A percentile compares a stretch with the other conserved stretches of the same genome.
phyloP scores from a whole-genome alignment of 2,329 filamentous ascomycete species.

The Corynespora cassiicola region DNA sequence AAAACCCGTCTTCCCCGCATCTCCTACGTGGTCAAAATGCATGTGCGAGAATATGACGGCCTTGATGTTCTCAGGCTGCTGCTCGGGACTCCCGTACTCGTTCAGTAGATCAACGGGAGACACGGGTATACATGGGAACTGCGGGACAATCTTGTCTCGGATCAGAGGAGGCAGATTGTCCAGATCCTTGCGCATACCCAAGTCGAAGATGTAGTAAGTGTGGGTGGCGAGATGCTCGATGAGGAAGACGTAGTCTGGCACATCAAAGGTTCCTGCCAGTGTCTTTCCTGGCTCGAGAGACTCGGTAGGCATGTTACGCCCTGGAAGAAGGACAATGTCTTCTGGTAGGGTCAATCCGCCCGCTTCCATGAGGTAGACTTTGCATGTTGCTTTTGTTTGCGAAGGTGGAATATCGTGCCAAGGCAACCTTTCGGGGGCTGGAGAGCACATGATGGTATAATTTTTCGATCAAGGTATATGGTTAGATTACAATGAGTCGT shows the following conservation, averaged over 20 bases:
- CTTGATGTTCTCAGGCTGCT: slow-evolving; percentile 47
- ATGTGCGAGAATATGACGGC: slow-evolving; percentile 48
- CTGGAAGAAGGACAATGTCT: slow-evolving; percentile 53
- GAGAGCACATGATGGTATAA: too few relatives aligned
- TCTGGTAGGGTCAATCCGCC: slow-evolving; percentile 54
- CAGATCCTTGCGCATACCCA: slow-evolving; percentile 58
- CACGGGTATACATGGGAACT: slow-evolving; percentile 43
- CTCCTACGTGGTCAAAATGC: slow-evolving; percentile 51
- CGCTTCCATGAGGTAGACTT: slow-evolving; percentile 42
- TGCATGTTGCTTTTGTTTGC: slow-evolving; percentile 27
- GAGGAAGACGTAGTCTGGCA: slow-evolving; percentile 40
- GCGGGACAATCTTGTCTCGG: slow-evolving; percentile 49
- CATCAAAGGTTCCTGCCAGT: too few relatives aligned
- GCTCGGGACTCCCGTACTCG: slow-evolving; percentile 31
- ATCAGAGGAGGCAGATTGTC: slow-evolving; percentile 47
- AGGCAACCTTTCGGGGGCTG: too few relatives aligned
- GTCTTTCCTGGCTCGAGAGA: slow-evolving; percentile 48
- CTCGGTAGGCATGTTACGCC: slow-evolving; percentile 48
- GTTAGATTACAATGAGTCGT: too few relatives aligned
- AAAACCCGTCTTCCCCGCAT: slow-evolving; percentile 45
- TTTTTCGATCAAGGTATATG: too few relatives aligned
- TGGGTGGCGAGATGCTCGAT: slow-evolving; percentile 34
- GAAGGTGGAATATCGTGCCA: slow-evolving; percentile 35
- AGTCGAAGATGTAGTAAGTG: slow-evolving; percentile 58
- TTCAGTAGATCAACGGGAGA: slow-evolving; percentile 34